Evolutionary conservation across 225 moss, liverwort and hornwort species (phyloP), one percentile per base, ranked within the genome.

Genomic region (Anthoceros angustus): DNA sequence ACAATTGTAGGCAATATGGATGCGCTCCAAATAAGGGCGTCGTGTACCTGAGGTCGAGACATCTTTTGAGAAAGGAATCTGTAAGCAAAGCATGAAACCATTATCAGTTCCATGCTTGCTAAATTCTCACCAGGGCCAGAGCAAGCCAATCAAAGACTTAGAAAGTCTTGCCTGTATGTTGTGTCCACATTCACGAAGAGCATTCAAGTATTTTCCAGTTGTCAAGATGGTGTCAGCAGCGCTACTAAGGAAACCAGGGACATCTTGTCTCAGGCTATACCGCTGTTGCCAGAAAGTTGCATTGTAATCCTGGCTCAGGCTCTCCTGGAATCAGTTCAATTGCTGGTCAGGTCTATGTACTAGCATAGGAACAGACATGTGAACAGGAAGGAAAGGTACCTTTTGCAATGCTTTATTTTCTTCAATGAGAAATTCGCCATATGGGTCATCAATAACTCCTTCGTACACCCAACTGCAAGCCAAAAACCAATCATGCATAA

Each of bases 281-380:
- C 95, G 86, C 82, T 95, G 95, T 66, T 95, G 95, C 95, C 95
- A 95, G 62, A 90, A 95, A 62, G 91, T 91, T 43, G 95, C 95
- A 71, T 90, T 86, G 66, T 85, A 90, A 72, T 95, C 95, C 71
- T 95, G 95, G 71, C 95, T 83, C 70, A 91, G 76, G 72, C 95
- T 95, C 68, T 88, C 95, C 88, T 88, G 83, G 63, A 68, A 62
- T 0, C 39, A 7, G 21, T 50, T 39, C 16, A 64, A 32, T 7
- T 42, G 10, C 25, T 21, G 3, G 25, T 6, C 23, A 43, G 20
- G n/a, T 50, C 32, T 25, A 38, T 25, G 63, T n/a, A 39, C 9
- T 0, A 21, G 32, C 61, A 39, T 68, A 60, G 39, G 25, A 55
- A 63, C 10, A 41, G 42, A 62, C 26, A 4, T 64, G 41, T 38